These are phyloP conservation scores for Penicillium cataractarum DNA, from an alignment of 495 filamentous ascomycete genomes.

Conservation along the genomic window DNA sequence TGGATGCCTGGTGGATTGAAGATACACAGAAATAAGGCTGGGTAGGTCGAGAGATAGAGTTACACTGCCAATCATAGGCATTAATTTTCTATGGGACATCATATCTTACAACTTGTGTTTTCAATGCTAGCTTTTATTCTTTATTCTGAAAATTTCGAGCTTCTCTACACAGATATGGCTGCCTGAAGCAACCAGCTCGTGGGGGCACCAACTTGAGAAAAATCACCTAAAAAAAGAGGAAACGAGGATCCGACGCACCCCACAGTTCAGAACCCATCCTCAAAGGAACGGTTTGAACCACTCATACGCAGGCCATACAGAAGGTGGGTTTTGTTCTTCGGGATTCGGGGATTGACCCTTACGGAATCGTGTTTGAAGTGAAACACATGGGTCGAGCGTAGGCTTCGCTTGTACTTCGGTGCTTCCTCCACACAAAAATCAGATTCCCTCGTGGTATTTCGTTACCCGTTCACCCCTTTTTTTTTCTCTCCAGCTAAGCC, in stretches of 20 bases:
- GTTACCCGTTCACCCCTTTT: constrained; percentile 13
- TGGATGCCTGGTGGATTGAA: neutral
- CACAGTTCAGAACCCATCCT: neutral
- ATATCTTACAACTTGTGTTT: neutral
- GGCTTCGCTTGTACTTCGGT: neutral
- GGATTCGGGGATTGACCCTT: neutral
- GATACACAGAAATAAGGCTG: neutral
- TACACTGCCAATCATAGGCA: neutral
- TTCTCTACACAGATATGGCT: neutral
- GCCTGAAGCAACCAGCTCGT: constrained; percentile 7
- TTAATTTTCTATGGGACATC: neutral
- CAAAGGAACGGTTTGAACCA: neutral
- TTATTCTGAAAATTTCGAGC: neutral
- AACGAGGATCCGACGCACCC: neutral
- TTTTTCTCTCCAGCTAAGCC: constrained; percentile 10
- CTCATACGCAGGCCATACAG: neutral
- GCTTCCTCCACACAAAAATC: neutral
- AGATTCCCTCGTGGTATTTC: neutral
- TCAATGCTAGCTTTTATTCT: neutral
- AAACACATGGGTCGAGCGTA: neutral
- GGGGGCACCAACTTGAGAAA: constrained; percentile 1
- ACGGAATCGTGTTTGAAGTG: neutral
- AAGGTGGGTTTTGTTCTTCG: neutral
- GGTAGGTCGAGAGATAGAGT: neutral
- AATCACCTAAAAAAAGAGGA: neutral